These are phyloP conservation scores for Starmerella sp. DNA, from an alignment of 805 yeast genomes.

Conservation along the genomic window DNA sequence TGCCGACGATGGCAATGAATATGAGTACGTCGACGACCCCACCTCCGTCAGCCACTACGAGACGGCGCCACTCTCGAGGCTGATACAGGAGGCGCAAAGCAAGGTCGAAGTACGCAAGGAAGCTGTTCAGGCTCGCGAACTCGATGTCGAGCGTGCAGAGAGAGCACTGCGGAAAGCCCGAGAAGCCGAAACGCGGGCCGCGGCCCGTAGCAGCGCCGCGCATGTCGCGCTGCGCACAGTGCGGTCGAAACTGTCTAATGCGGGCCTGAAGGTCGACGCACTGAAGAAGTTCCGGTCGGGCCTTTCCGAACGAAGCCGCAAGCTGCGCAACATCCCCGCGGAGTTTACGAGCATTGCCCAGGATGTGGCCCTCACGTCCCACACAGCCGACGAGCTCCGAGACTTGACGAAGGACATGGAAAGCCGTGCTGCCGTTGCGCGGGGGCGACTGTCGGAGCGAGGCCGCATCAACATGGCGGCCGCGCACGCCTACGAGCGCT, in stretches of 20 bases:
- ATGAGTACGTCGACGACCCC: neutral
- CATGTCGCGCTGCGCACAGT: neutral
- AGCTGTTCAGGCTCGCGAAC: neutral
- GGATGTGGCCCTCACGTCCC: neutral
- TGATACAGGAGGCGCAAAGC: neutral
- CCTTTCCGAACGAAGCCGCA: neutral
- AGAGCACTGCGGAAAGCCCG: neutral
- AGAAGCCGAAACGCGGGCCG: neutral
- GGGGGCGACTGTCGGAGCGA: conserved; percentile 43
- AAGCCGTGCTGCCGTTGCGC: conserved; percentile 82
- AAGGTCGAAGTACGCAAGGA: neutral
- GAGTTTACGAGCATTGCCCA: neutral
- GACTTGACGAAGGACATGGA: conserved; percentile 38
- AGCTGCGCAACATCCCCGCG: neutral
- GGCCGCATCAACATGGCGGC: neutral
- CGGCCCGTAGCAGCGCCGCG: neutral
- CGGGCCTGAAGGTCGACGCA: neutral
- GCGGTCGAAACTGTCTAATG: neutral
- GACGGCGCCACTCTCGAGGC: too few species aligned
- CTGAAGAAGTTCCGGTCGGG: neutral
- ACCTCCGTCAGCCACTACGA: too few species aligned
- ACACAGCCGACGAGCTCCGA: neutral
- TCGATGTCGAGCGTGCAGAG: neutral
- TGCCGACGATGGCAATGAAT: neutral
- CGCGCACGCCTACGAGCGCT: neutral